Base-by-base conservation (phyloP, 2,329 filamentous ascomycete genomes). In the Ascosphaera acerosa region DNA sequence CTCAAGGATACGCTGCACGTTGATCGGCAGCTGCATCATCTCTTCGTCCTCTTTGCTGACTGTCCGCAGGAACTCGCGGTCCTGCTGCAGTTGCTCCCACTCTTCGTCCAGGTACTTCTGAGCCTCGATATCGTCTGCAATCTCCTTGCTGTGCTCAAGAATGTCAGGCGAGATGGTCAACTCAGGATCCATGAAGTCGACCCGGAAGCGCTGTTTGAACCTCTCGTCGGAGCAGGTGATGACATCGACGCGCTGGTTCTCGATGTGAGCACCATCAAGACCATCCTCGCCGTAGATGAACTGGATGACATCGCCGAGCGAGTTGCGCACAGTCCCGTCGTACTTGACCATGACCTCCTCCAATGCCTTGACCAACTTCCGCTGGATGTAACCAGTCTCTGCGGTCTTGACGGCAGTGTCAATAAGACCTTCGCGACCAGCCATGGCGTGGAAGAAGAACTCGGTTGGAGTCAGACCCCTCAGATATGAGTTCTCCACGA, bases 391-490 rank as follows among this genome's bases (percentile, higher is more conserved):
- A 56, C 87, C 87, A 35, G 89, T 97, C 54, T 97, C 89, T 14
- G 87, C 87, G 40, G 87, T 97, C 66, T 97, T 97, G 56, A 97
- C 89, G 41, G 87, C 87, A 32, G 87, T 97, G 64, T 97, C 87
- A 44, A 97, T 97, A 33, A 97, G 64, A 90, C 87, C 87, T 57
- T 97, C 87, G 61, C 87, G 72, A 80, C 87, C 87, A 62, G 87
- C 87, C 87, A 97, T 97, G 48, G 87, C 87, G 66, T 97, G 87
- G 65, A 97, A 97, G 61, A 92, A 97, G 58, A 97, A 97, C 43
- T 97, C 87, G 1, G 77, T 74, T 0, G 87, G 87, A 0, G 89
- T 97, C 35, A 97, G 59, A 34, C 87, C 87, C 60, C 87, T 77
- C 9, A 97, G 67, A 44, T 97, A 97, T 0, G 87, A 97, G 56